phyloP scores from a whole-genome alignment of 305 asterid genomes.

The Fraxinus angustifolia region DNA sequence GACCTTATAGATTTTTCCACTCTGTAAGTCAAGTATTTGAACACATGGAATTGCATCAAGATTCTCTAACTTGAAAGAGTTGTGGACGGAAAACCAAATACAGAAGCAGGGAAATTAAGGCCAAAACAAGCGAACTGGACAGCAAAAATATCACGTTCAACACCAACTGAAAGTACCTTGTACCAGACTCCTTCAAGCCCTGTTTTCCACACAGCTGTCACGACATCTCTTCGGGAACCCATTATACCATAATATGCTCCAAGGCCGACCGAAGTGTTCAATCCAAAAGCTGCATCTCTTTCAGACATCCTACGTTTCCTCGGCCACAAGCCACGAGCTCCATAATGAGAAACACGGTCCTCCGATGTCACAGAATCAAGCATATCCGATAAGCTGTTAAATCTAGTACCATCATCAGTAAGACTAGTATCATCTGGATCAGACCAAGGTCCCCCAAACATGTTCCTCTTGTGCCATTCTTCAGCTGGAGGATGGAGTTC shows the following conservation, averaged over 20 bases:
- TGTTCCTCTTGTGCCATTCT: conserved; percentile 97
- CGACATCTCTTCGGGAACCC: conserved; percentile 99
- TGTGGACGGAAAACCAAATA: background rate
- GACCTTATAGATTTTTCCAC: conserved; percentile 1
- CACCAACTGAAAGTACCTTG: conserved; percentile 49
- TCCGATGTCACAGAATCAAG: conserved; percentile 50
- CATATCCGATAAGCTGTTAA: conserved; percentile 50
- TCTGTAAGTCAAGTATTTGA: background rate
- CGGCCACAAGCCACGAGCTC: conserved; percentile 91
- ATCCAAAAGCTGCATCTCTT: conserved; percentile 95
- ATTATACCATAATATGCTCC: conserved; percentile 97
- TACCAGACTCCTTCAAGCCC: conserved; percentile 99
- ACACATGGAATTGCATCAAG: background rate
- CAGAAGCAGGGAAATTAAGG: background rate
- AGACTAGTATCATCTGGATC: conserved; percentile 60
- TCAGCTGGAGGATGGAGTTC: conserved; percentile 99
- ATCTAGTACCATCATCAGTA: conserved; percentile 47
- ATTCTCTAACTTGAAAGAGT: background rate
- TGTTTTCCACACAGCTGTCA: conserved; percentile 91
- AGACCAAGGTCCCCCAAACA: conserved; percentile 98
- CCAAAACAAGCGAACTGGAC: conserved; percentile 4
- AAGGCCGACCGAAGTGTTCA: conserved; percentile 90
- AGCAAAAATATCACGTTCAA: background rate
- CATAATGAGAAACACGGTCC: conserved; percentile 47
- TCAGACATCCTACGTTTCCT: conserved; percentile 95